Percentiles rank a stretch among this genome's conserved stretches.
phyloP scores from a whole-genome alignment of 2,329 filamentous ascomycete genomes.

The Arthroderma sp. region DNA sequence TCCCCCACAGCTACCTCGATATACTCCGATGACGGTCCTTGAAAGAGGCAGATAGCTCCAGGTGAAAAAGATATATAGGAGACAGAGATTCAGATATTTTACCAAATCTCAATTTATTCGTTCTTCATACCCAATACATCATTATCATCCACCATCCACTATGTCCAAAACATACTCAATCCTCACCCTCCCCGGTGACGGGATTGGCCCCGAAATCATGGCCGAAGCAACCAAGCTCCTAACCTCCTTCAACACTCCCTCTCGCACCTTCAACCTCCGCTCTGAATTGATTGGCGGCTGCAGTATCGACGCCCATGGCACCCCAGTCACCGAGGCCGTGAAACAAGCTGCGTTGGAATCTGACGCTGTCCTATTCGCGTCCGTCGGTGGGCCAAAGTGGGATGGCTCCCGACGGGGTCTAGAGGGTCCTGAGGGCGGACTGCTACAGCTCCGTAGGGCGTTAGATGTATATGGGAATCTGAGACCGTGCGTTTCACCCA shows the following conservation, averaged over 20 bases:
- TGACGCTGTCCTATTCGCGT: constrained; percentile 75
- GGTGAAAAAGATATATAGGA: no score
- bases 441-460: constrained; percentile 73
- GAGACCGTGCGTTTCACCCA: constrained; percentile 58
- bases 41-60: no score
- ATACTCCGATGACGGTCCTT: no score
- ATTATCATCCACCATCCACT: not conserved
- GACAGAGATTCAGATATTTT: no score
- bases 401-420: constrained; percentile 50
- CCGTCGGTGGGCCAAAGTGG: constrained; percentile 88
- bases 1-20: no score
- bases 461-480: constrained; percentile 84
- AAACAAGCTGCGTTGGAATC: constrained; percentile 65
- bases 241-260: constrained; percentile 54
- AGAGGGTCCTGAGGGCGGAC: constrained; percentile 75
- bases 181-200: constrained; percentile 63
- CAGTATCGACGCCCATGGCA: constrained; percentile 66
- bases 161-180: constrained; percentile 46
- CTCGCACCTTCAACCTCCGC: constrained; percentile 66
- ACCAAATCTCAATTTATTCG: no score
- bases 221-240: constrained; percentile 47
- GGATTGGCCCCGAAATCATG: constrained; percentile 63
- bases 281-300: constrained; percentile 77
- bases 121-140: no score
- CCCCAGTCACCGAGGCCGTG: constrained; percentile 62